Evolutionary conservation across 371 early-diverging fungal genomes (phyloP).

Genomic region (Rhizopus sp.): DNA sequence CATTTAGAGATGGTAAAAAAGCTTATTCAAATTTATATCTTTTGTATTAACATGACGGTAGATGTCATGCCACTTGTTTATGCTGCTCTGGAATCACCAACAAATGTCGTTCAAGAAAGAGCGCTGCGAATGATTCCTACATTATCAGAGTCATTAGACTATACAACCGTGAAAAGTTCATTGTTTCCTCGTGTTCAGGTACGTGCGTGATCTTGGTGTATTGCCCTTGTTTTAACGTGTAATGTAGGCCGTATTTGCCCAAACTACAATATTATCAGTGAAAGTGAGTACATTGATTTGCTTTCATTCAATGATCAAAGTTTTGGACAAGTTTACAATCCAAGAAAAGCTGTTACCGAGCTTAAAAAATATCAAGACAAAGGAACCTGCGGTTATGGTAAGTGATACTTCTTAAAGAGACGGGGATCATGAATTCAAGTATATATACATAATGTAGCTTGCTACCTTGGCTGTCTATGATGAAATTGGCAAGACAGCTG

Average conservation of each 20-base stretch:
- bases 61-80: conserved; percentile 81
- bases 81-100: conserved; percentile 64
- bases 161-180: conserved; percentile 68
- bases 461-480: conserved; percentile 81
- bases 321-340: conserved; percentile 73
- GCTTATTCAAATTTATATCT: not conserved
- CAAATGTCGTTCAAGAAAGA: conserved; percentile 75
- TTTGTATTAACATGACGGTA: conserved; percentile 14
- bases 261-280: conserved; percentile 70
- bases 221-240: not conserved
- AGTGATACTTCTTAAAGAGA: conserved; percentile 9
- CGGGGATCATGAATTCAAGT: not conserved
- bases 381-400: conserved; percentile 80
- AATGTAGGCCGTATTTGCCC: conserved; percentile 59
- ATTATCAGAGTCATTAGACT: conserved; percentile 65
- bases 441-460: conserved; percentile 39
- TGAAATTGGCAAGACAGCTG: conserved; percentile 72
- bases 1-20: conserved; percentile 63
- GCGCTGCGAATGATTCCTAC: conserved; percentile 71
- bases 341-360: conserved; percentile 77
- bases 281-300: conserved; percentile 78
- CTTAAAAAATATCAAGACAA: conserved; percentile 74
- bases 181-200: conserved; percentile 78
- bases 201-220: conserved; percentile 2
- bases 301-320: conserved; percentile 72